Evolutionary conservation across 257 asterid genomes (phyloP), one percentile per base, ranked within the genome.

Genomic region (Oldenlandia corymbosa): DNA sequence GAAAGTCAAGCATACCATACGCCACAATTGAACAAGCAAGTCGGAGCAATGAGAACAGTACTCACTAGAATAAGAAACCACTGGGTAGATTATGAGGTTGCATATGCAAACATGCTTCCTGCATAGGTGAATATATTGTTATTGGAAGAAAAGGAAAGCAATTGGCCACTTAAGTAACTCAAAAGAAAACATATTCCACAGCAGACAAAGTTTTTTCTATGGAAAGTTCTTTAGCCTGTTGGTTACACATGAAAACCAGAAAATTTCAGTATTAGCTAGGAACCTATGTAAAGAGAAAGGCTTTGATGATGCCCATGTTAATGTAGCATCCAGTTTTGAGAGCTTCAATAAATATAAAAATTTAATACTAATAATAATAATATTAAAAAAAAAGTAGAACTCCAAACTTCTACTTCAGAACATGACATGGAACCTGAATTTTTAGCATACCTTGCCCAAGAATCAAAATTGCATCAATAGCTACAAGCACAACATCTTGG

Each of bases 61-160:
- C 86, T 77, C 73, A 80, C 89, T 48, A 76, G 71, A 66, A 69
- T 72, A 65, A 31, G 71, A 48, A 68, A 61, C 31, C 71, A 71
- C 66, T 73, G 32, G 20, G 80, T 69, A 62, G 62, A 46, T 74
- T 74, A 88, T 26, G 86, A 81, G 65, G 81, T 77, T 39, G 82
- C 86, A 75, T 89, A 89, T 26, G 91, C 84, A 69, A 78, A 81
- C 74, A 84, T 70, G 78, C 77, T 84, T 66, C 93, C 97, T 89
- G 95, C 73, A 79, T 65, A 69, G 61, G 46, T 42, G 14, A 62
- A 52, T 31, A 27, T 37, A 30, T 10, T 10, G 75, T 69, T 52
- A 69, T 12, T 58, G 16, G 58, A 57, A 62, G 31, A 13, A 55
- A 39, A 78, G 57, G 39, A 68, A 34, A 51, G 56, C 17, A 23